phyloP scores from a whole-genome alignment of 2,329 filamentous ascomycete genomes.

The Aspergillus sp. region DNA sequence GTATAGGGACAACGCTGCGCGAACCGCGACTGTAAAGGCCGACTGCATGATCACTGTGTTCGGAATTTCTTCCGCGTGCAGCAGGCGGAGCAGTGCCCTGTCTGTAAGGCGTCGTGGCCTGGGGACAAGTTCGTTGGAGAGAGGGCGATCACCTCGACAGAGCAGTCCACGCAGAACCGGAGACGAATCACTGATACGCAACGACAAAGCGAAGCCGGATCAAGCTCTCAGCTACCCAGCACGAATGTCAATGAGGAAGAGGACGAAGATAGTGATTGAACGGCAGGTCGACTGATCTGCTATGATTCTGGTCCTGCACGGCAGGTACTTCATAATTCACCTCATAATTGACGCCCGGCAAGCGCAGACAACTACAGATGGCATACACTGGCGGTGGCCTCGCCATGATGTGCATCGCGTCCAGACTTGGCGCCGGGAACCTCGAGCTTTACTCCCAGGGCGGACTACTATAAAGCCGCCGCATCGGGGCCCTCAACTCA shows the following conservation, averaged over 20 bases:
- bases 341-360: no score
- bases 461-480: neutral
- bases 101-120: conserved; percentile 53
- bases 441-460: neutral
- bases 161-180: conserved; percentile 26
- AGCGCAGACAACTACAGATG: neutral
- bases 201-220: conserved; percentile 11
- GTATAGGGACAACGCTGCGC: conserved; percentile 70
- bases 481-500: neutral
- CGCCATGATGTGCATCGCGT: neutral
- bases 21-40: conserved; percentile 64
- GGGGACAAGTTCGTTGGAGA: conserved; percentile 55
- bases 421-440: neutral
- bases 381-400: neutral
- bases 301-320: neutral
- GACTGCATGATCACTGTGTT: conserved; percentile 76
- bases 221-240: conserved; percentile 13
- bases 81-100: conserved; percentile 62
- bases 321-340: neutral
- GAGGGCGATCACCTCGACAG: conserved; percentile 42
- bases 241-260: neutral
- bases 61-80: conserved; percentile 70
- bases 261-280: conserved; percentile 13
- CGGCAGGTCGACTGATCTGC: neutral
- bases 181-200: conserved; percentile 24